phyloP scores from a whole-genome alignment of 2,329 filamentous ascomycete species.

The Aureobasidium sp. region DNA sequence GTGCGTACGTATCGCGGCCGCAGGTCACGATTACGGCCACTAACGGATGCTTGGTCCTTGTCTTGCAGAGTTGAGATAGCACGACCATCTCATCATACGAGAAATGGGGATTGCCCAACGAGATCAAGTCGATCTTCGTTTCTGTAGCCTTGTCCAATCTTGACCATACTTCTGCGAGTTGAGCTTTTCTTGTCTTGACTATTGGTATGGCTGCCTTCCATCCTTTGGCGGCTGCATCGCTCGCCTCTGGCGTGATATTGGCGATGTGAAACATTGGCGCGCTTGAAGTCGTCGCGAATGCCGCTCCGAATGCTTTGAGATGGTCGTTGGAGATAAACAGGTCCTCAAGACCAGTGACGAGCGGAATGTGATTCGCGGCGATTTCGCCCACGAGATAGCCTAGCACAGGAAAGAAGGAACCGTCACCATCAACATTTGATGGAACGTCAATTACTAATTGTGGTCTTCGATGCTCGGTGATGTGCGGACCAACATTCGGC shows the following conservation, averaged over 20 bases:
- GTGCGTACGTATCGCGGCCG: slow-evolving; percentile 21
- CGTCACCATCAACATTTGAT: slow-evolving; percentile 23
- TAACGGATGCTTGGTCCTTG: slow-evolving; percentile 21
- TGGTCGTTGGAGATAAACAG: slow-evolving; percentile 25
- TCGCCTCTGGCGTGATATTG: slow-evolving; percentile 36
- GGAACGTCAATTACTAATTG: slow-evolving; percentile 15
- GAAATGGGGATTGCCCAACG: slow-evolving; percentile 43
- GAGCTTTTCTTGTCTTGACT: not conserved
- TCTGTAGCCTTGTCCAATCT: slow-evolving; percentile 18
- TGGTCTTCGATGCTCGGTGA: slow-evolving; percentile 22
- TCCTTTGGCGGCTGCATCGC: not conserved
- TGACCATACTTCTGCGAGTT: slow-evolving; percentile 7
- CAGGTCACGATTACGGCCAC: slow-evolving; percentile 12
- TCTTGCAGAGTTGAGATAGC: slow-evolving; percentile 28
- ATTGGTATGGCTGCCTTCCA: not conserved
- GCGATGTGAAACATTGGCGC: slow-evolving; percentile 42
- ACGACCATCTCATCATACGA: slow-evolving; percentile 32
- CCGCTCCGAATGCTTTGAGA: slow-evolving; percentile 40
- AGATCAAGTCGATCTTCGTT: slow-evolving; percentile 32
- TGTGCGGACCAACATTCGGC: slow-evolving; percentile 27
- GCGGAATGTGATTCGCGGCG: slow-evolving; percentile 29
- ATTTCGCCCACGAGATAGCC: slow-evolving; percentile 34
- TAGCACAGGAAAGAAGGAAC: slow-evolving; percentile 35
- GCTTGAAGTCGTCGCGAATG: slow-evolving; percentile 38
- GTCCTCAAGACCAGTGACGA: slow-evolving; percentile 32